Evolutionary conservation across 139 green algal genomes (phyloP), one percentile per base, ranked within the genome.

Genomic region (Chlamydomonas applanata): DNA sequence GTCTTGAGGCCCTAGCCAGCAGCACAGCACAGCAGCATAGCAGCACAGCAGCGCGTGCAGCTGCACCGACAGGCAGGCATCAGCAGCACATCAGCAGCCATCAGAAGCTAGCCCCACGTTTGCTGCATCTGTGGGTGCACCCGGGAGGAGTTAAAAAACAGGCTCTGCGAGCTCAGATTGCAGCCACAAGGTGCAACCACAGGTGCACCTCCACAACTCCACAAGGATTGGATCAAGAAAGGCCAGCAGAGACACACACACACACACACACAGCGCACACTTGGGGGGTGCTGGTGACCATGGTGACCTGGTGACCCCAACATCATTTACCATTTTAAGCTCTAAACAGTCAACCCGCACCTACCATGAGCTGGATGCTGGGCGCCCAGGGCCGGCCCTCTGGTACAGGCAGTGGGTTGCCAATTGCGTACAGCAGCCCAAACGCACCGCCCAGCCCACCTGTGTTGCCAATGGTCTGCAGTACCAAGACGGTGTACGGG

Each of bases 371-470:
- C 64, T 67, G 61, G 46, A 67, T 34, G 13, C 61, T 73, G 49
- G 64, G 52, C 33, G 27, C 54, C 63, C 64, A 86, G 25, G 84
- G 84, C 53, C 69, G 80, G 49, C 76, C 84, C 49, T 89, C 84
- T 20, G 84, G 84, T 27, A 86, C 87, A 25, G 87, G 84, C 16
- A 89, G 63, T 9, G 78, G 71, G 3, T 57, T 64, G 1, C 83
- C 87, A 29, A 89, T 78, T 13, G 71, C 82, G 46, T 80, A 86
- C 34, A 92, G 69, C 34, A 92, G 72, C 0, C 84, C 87, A 72
- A 89, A 89, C 3, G 83, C 83, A 20, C 84, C 87, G 29, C 87
- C 84, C 34, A 92, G 77, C 20, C 87, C 87, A 4, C 75, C 83
- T 2, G 80, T 88, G 68, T 87, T 89, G 25, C 84, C 84, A 0